Evolutionary conservation across 108 stramenopile species (phyloP), one percentile per base, ranked within the genome.

Genomic region (Pseudonitzschia multiseries): DNA sequence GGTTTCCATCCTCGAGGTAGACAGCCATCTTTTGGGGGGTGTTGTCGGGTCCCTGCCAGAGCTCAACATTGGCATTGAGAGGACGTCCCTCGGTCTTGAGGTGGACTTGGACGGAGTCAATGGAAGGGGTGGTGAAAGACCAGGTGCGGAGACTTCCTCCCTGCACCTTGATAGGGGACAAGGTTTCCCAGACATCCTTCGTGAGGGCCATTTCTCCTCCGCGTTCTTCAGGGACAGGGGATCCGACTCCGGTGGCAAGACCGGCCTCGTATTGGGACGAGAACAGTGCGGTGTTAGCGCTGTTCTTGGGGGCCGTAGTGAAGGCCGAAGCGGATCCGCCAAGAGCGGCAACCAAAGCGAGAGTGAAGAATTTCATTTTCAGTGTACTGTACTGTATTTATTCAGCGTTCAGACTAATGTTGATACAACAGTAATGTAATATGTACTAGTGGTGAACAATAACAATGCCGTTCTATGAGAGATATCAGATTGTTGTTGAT

Each of bases 81-180:
- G 92, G 92, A 84, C 92, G 92, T 66, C 92, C 92, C 71, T 89
- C 89, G n/a, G 89, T 90, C 76, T 84, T 85, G 75, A 93, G 68
- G 60, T 82, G 68, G 51, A 93, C 86, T 65, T 89, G 87, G 15
- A 87, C 81, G n/a, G 87, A 73, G 43, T 88, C 87, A n/a, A 87
- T 74, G 50, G 71, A 44, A 68, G 87, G 80, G 64, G 73, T 83
- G 33, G 79, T 74, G 60, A 88, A 82, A n/a, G 84, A 84, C 87
- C 91, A 92, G 15, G 92, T 90, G 42, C 80, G 68, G 36, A 93
- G 88, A 36, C 87, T 89, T 64, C 87, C 84, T 79, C 92, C 92
- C 68, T 93, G 89, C 13, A 93, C 87, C 26, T 56, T 84, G 76
- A 79, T 79, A 74, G 73, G 89, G 61, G 78, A 71, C 13, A 70